Percentiles rank a stretch among this genome's conserved stretches.
Conservation (phyloP, 768 basidiomycete species). For the Mycena amicta region DNA sequence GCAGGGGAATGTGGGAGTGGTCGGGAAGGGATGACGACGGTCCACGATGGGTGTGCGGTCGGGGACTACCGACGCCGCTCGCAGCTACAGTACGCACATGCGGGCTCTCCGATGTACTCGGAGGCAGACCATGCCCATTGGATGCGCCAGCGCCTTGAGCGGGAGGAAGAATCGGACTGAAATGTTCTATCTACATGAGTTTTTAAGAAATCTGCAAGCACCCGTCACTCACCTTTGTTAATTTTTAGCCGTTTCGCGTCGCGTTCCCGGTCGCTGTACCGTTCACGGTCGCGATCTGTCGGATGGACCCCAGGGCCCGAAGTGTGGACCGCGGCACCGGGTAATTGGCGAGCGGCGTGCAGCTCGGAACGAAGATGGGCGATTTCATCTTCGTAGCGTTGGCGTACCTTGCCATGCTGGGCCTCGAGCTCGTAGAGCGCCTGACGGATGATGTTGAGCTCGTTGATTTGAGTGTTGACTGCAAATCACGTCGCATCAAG, state of each 20-base stretch:
- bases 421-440: slow-evolving; percentile 90
- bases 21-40: not conserved
- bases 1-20: slow-evolving; percentile 2
- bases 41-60: not conserved
- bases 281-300: slow-evolving; percentile 33
- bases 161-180: slow-evolving; percentile 8
- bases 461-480: slow-evolving; percentile 86
- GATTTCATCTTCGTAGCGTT: slow-evolving; percentile 87
- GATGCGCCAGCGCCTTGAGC: slow-evolving; percentile 1
- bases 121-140: slow-evolving; percentile 4
- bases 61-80: slow-evolving; percentile 6
- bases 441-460: slow-evolving; percentile 87
- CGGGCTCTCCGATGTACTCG: slow-evolving; percentile 6
- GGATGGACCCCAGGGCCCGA: slow-evolving; percentile 13
- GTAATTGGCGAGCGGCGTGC: slow-evolving; percentile 47
- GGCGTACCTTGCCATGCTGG: slow-evolving; percentile 82
- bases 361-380: slow-evolving; percentile 70
- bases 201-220: not conserved
- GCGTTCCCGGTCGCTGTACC: slow-evolving; percentile 47
- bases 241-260: slow-evolving; percentile 66
- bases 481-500: too few relatives aligned
- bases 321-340: slow-evolving; percentile 17
- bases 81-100: not conserved
- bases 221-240: slow-evolving; percentile 29
- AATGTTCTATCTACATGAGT: slow-evolving; percentile 19